Evolutionary conservation across 805 yeast genomes (phyloP), one percentile per base, ranked within the genome.

Genomic region (Saturnispora besseyi): DNA sequence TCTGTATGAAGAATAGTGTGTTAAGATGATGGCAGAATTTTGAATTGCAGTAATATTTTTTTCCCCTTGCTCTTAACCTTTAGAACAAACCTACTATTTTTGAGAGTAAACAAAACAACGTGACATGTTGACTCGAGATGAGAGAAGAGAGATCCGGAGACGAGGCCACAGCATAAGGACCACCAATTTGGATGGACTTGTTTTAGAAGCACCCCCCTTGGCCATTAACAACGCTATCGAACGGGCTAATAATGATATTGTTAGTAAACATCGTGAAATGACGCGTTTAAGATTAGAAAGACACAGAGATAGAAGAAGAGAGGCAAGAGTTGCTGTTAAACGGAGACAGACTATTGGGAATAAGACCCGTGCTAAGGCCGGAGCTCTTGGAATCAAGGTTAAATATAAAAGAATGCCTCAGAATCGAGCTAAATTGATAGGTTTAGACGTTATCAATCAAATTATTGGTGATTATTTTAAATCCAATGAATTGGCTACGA

Each of bases 381-480:
- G 46, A 2, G 32, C 38, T 8, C 13, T 42, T 24, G 50, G 50
- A 11, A 49, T 62, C 9, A 55, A 59, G 37, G 47, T 63, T 28
- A 59, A 55, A 36, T 62, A 64, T 45, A 52, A 55, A 24, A 57
- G 66, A 34, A 48, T 59, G 29, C 62, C 66, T 3, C 55, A 60
- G 6, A 64, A 66, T 41, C 57, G 56, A 42, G 51, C 62, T 5
- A 59, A 56, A 46, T 44, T 68, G 13, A 58, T 64, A 5, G 58
- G 69, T 8, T 45, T 66, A 42, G 72, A 67, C 53, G 68, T 67
- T 13, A 53, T 67, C 13, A 54, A 57, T 22, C 68, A 65, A 52
- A 54, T 66, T 22, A 22, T 66, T 22, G 51, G 47, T 11, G 71
- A 67, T 44, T 63, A 57, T 52, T 52, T 66, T 5, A 46, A 56